Conservation (phyloP, 768 basidiomycete species). For the Boletus coccyginus region DNA sequence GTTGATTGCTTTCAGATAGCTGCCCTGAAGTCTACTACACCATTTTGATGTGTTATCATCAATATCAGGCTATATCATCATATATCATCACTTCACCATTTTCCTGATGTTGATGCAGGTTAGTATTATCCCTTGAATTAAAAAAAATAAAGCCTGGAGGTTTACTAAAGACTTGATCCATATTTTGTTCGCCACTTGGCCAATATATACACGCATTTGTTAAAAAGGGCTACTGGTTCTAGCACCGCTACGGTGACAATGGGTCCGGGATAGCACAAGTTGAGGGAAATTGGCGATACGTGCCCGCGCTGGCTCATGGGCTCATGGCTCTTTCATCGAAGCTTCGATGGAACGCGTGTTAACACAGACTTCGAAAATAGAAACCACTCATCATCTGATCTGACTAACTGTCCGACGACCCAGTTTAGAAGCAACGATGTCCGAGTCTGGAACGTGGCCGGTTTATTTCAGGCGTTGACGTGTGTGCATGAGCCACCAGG, state of each 20-base stretch:
- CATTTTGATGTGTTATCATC: no score
- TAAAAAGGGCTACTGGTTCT: neutral
- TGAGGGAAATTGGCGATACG: slow-evolving; percentile 20
- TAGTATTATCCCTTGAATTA: neutral
- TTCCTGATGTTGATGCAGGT: neutral
- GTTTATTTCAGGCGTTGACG: neutral
- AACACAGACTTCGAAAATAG: neutral
- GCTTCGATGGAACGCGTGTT: neutral
- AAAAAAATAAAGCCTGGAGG: neutral
- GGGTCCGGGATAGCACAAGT: neutral
- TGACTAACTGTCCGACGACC: no score
- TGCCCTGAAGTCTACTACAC: no score
- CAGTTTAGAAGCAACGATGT: neutral
- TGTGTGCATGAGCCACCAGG: neutral
- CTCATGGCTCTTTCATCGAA: neutral
- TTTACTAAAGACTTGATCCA: neutral
- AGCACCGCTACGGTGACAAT: slow-evolving; percentile 8
- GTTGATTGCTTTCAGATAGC: no score
- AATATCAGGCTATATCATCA: no score
- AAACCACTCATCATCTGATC: no score
- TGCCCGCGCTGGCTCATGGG: slow-evolving; percentile 8
- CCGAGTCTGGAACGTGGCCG: neutral
- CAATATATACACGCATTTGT: neutral
- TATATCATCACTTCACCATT: no score
- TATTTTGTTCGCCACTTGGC: neutral